These are phyloP conservation scores for Starmerella sp. DNA, from an alignment of 805 yeast genomes.

Conservation along the genomic window DNA sequence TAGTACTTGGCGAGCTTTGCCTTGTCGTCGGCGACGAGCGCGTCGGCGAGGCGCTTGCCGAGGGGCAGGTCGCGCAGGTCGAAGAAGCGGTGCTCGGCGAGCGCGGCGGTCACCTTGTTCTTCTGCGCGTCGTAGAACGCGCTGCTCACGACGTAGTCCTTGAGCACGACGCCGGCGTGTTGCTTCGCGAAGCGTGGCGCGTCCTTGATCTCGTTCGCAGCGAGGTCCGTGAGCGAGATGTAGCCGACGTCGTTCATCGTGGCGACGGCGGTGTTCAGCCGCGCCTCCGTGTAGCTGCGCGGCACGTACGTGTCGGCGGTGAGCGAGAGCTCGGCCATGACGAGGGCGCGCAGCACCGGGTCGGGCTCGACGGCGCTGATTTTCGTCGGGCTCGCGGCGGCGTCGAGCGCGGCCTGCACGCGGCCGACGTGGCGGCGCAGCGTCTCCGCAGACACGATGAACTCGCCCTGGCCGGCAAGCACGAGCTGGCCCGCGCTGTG, in stretches of 20 bases:
- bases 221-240: neutral
- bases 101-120: neutral
- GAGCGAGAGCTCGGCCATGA: slow-evolving; percentile 8
- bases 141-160: slow-evolving; percentile 7
- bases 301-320: slow-evolving; percentile 8
- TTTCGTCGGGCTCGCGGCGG: slow-evolving; percentile 6
- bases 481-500: slow-evolving; percentile 2
- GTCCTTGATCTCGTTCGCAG: neutral
- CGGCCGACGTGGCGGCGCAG: slow-evolving; percentile 3
- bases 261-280: neutral
- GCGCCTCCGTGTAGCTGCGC: neutral
- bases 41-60: slow-evolving; percentile 4
- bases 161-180: slow-evolving; percentile 1
- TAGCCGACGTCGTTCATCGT: slow-evolving; percentile 2
- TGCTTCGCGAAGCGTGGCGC: slow-evolving; percentile 10
- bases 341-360: slow-evolving; percentile 4
- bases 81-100: slow-evolving; percentile 10
- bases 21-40: slow-evolving; percentile 5
- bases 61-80: slow-evolving; percentile 15
- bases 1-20: slow-evolving; percentile 3
- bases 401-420: slow-evolving; percentile 4
- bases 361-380: slow-evolving; percentile 11
- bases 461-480: slow-evolving; percentile 6
- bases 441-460: slow-evolving; percentile 11
- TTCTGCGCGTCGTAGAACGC: slow-evolving; percentile 5